A percentile compares a stretch with the other conserved stretches of the same genome.
Conservation (phyloP, 305 asterid species). For the Solanum hybrid region DNA sequence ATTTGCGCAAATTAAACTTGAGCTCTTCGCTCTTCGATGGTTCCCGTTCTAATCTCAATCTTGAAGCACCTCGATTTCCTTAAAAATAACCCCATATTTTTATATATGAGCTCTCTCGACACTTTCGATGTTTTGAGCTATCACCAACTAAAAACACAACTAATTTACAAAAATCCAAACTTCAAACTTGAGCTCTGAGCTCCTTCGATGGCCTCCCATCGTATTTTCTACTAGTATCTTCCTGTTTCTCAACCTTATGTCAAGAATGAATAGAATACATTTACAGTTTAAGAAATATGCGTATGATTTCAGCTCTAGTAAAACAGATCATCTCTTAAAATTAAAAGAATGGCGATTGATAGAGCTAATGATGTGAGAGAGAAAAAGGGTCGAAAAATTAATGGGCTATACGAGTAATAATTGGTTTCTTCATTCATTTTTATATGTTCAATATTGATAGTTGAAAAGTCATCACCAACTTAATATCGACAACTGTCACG, state of each 20-base stretch:
- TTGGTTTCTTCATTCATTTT: too few species aligned
- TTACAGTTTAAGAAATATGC: neutral
- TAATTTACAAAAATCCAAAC: neutral
- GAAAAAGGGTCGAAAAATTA: neutral
- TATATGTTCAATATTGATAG: too few species aligned
- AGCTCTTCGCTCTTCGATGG: too few species aligned
- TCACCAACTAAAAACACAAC: neutral
- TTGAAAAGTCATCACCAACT: too few species aligned
- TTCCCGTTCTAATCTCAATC: too few species aligned
- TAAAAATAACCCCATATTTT: too few species aligned
- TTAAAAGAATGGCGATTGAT: slow-evolving; percentile 10
- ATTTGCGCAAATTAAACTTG: too few species aligned
- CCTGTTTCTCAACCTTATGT: neutral
- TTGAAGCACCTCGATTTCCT: too few species aligned
- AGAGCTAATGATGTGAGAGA: slow-evolving; percentile 19
- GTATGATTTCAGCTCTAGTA: neutral
- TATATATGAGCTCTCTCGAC: too few species aligned
- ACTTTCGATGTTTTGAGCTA: neutral
- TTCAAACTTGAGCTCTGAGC: neutral
- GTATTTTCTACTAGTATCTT: neutral
- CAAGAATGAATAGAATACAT: neutral
- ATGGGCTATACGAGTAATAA: neutral
- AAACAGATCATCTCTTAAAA: neutral
- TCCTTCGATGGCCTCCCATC: neutral
- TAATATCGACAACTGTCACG: too few species aligned